Evolutionary conservation across 768 basidiomycete species (phyloP).

Genomic region (Leucosporidium scottii): DNA sequence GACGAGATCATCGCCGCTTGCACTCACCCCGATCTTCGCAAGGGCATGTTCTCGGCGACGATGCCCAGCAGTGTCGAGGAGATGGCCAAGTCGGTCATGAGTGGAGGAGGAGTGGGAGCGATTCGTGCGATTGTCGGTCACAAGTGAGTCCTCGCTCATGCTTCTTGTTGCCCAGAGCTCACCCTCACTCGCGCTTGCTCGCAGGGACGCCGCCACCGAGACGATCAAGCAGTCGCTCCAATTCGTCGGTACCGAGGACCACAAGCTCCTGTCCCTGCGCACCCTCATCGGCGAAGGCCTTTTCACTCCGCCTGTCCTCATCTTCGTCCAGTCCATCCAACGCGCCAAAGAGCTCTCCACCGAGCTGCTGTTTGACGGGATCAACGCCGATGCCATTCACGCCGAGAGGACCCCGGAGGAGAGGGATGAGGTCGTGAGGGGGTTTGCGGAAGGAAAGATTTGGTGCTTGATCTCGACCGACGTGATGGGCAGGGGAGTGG

Average conservation of each 20-base stretch:
- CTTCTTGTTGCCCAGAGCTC: not conserved
- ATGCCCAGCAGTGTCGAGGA: slow-evolving; percentile 82
- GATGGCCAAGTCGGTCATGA: slow-evolving; percentile 74
- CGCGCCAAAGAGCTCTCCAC: slow-evolving; percentile 58
- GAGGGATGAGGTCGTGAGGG: slow-evolving; percentile 71
- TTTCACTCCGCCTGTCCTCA: slow-evolving; percentile 80
- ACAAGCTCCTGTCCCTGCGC: slow-evolving; percentile 85
- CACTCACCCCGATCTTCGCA: slow-evolving; percentile 55
- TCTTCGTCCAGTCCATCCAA: slow-evolving; percentile 81
- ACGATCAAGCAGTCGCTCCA: slow-evolving; percentile 81
- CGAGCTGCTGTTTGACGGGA: slow-evolving; percentile 69
- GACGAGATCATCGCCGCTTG: slow-evolving; percentile 80
- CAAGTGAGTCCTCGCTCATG: slow-evolving; percentile 56
- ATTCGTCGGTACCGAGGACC: slow-evolving; percentile 86
- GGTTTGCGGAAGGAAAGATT: slow-evolving; percentile 80
- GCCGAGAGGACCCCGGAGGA: slow-evolving; percentile 81
- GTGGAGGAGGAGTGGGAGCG: slow-evolving; percentile 50
- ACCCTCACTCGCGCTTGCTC: not conserved
- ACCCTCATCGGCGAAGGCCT: slow-evolving; percentile 59
- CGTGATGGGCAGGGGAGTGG: slow-evolving; percentile 96
- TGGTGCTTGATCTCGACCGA: slow-evolving; percentile 97
- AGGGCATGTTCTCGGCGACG: slow-evolving; percentile 89
- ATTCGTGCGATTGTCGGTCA: slow-evolving; percentile 92
- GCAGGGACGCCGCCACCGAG: slow-evolving; percentile 85
- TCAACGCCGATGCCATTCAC: slow-evolving; percentile 80